These are phyloP conservation scores for Mycena kentingensis DNA, from an alignment of 768 basidiomycete species.

Conservation along the genomic window DNA sequence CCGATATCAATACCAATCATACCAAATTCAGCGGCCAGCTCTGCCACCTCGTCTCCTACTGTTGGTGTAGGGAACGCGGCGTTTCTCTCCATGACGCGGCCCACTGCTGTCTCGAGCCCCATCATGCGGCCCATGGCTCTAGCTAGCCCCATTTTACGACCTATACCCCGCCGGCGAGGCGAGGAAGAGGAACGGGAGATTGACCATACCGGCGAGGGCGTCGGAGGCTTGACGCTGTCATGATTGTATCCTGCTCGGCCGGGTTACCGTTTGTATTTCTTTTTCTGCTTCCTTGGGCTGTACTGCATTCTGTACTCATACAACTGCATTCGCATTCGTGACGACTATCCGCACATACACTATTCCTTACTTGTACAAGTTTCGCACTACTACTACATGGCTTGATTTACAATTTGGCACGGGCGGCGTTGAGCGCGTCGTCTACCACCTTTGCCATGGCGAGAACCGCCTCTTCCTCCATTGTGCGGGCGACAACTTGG, in stretches of 20 bases:
- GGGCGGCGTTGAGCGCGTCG: conserved; percentile 42
- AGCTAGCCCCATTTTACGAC: conserved; percentile 75
- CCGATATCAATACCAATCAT: conserved; percentile 73
- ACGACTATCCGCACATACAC: too few relatives aligned
- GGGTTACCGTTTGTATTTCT: conserved; percentile 18
- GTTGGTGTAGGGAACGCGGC: conserved; percentile 52
- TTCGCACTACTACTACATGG: too few relatives aligned
- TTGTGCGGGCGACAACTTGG: conserved; percentile 67
- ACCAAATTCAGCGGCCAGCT: conserved; percentile 57
- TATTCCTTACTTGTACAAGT: too few relatives aligned
- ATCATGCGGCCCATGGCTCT: conserved; percentile 72
- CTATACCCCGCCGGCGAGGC: conserved; percentile 57
- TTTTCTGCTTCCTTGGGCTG: too few relatives aligned
- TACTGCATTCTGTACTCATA: conserved; percentile 10
- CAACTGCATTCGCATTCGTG: background rate
- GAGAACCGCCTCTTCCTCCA: conserved; percentile 77
- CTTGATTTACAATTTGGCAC: too few relatives aligned
- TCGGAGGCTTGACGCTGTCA: conserved; percentile 59
- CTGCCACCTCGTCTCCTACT: conserved; percentile 74
- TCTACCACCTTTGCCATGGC: conserved; percentile 69
- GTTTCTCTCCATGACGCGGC: conserved; percentile 44
- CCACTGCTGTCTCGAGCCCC: conserved; percentile 70
- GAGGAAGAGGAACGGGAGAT: conserved; percentile 70
- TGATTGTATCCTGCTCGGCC: conserved; percentile 21
- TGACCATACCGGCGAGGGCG: conserved; percentile 79